Conservation (phyloP, 2,329 filamentous ascomycete species). For the Alternaria postmessia region DNA sequence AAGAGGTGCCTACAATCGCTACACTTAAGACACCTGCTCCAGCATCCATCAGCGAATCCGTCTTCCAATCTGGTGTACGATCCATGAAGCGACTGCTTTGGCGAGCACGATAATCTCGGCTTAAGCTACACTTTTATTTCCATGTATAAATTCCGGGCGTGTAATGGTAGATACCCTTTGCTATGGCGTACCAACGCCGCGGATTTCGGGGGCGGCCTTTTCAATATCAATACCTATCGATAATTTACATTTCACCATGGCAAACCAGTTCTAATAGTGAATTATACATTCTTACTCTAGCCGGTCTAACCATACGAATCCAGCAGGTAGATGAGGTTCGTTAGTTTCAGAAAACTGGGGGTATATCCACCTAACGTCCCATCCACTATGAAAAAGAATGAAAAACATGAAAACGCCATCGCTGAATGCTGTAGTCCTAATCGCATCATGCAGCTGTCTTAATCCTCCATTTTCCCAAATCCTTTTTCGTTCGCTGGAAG, state of each 20-base stretch:
- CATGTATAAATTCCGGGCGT: background rate
- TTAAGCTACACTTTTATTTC: background rate
- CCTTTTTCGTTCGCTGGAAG: background rate
- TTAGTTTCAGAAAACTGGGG: constrained; percentile 3
- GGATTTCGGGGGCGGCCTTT: background rate
- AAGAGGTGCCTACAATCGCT: background rate
- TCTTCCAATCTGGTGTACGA: constrained; percentile 16
- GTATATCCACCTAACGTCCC: constrained; percentile 13
- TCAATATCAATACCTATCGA: background rate
- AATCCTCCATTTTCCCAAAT: background rate
- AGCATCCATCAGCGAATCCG: background rate
- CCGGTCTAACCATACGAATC: constrained; percentile 1
- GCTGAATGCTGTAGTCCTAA: constrained; percentile 29
- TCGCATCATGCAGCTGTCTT: constrained; percentile 5
- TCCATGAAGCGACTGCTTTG: constrained; percentile 18
- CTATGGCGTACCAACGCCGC: background rate
- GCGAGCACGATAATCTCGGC: background rate
- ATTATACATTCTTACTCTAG: constrained; percentile 2
- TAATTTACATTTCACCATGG: background rate
- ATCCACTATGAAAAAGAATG: background rate
- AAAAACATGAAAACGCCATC: constrained; percentile 28
- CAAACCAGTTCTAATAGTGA: background rate
- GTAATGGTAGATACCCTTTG: constrained; percentile 1
- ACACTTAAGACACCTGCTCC: background rate
- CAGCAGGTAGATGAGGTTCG: background rate